Conservation (phyloP, 371 early-diverging fungal species). For the Saksenaea oblongispora region DNA sequence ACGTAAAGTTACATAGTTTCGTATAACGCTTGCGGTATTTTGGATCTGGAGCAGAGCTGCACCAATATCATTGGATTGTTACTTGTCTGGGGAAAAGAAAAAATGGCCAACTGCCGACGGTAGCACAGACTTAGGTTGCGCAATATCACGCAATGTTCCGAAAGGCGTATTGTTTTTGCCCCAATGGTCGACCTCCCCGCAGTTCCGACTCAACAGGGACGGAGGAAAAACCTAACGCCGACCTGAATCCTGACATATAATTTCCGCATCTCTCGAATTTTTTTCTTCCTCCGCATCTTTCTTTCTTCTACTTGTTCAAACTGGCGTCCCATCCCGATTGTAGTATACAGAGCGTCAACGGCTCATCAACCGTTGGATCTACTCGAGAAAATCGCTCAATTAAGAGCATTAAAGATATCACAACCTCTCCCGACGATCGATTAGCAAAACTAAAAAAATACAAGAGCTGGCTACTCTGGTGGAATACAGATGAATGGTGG, state of each 20-base stretch:
- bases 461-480: slow-evolving; percentile 55
- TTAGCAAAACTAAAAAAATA: slow-evolving; percentile 5
- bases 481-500: slow-evolving; percentile 72
- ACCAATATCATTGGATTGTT: neutral
- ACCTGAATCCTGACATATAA: neutral
- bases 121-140: neutral
- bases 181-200: neutral
- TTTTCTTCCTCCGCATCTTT: slow-evolving; percentile 2
- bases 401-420: neutral
- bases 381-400: neutral
- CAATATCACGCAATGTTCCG: slow-evolving; percentile 6
- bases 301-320: neutral
- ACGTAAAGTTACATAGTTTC: neutral
- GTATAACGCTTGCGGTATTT: neutral
- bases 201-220: neutral
- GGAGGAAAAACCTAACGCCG: slow-evolving; percentile 5
- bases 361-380: neutral
- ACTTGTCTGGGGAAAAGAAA: neutral
- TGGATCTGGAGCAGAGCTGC: neutral
- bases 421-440: neutral
- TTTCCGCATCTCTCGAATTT: neutral
- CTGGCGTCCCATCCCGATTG: neutral
- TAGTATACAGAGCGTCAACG: neutral
- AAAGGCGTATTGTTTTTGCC: neutral
- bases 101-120: neutral